Evolutionary conservation across 805 yeast genomes (phyloP).

Genomic region (Nematodospora valgi): DNA sequence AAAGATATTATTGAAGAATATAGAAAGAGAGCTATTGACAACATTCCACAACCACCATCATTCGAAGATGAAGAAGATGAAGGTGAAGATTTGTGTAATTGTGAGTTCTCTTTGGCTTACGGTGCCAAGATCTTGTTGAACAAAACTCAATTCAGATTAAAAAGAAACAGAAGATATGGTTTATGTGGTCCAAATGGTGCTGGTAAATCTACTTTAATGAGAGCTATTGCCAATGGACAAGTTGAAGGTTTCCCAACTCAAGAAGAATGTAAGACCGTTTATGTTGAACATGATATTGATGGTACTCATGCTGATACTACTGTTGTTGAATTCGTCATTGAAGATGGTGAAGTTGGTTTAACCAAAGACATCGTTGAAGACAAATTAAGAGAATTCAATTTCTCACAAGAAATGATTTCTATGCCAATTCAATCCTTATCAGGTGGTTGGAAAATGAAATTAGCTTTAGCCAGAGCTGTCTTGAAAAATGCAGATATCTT

Average conservation of each 20-base stretch:
- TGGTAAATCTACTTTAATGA: conserved; percentile 68
- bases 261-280: conserved; percentile 98
- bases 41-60: conserved; percentile 94
- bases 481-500: conserved; percentile 97
- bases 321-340: conserved; percentile 87
- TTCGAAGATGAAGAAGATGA: conserved; percentile 97
- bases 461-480: conserved; percentile 99
- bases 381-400: conserved; percentile 86
- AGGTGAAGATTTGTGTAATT: conserved; percentile 99
- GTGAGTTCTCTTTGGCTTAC: conserved; percentile 99
- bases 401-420: conserved; percentile 87
- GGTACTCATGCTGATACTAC: conserved; percentile 96
- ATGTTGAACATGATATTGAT: conserved; percentile 99
- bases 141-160: conserved; percentile 98
- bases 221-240: conserved; percentile 96
- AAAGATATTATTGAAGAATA: conserved; percentile 83
- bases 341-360: conserved; percentile 72
- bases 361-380: conserved; percentile 66
- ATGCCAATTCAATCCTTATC: conserved; percentile 96
- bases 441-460: conserved; percentile 99
- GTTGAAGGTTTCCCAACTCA: conserved; percentile 99
- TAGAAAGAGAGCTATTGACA: conserved; percentile 95
- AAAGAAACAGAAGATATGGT: conserved; percentile 99
- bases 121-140: conserved; percentile 99
- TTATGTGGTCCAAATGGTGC: conserved; percentile 66